phyloP scores from a whole-genome alignment of 2,329 filamentous ascomycete genomes.

The Epicoccum sorghinum region DNA sequence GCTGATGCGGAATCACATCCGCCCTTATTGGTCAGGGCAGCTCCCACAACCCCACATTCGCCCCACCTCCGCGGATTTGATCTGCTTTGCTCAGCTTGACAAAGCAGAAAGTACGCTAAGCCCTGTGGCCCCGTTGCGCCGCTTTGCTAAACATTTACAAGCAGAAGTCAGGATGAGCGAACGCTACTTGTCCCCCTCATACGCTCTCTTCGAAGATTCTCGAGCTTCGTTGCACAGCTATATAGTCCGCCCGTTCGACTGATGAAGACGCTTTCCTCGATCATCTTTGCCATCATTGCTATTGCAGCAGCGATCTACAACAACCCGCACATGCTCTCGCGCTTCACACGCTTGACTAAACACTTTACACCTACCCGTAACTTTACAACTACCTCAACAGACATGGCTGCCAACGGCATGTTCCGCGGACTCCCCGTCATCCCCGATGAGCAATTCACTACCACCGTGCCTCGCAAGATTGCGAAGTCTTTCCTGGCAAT shows the following conservation, averaged over 20 bases:
- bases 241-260: constrained; percentile 40
- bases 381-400: constrained; percentile 31
- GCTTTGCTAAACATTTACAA: constrained; percentile 41
- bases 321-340: constrained; percentile 51
- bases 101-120: constrained; percentile 22
- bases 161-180: constrained; percentile 27
- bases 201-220: constrained; percentile 38
- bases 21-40: neutral
- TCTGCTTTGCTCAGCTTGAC: constrained; percentile 31
- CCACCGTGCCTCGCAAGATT: constrained; percentile 70
- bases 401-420: constrained; percentile 39
- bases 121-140: constrained; percentile 7
- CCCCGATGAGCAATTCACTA: constrained; percentile 46
- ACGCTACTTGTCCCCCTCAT: constrained; percentile 16
- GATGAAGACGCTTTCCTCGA: constrained; percentile 50
- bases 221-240: constrained; percentile 32
- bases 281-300: constrained; percentile 52
- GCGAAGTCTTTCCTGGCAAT: constrained; percentile 81
- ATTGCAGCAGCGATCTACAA: constrained; percentile 48
- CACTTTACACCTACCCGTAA: constrained; percentile 33
- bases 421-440: constrained; percentile 59
- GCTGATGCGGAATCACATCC: neutral
- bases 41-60: constrained; percentile 2
- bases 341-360: constrained; percentile 41
- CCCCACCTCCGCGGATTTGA: neutral